phyloP scores from a whole-genome alignment of 2,329 filamentous ascomycete genomes.

The Cadophora malorum region DNA sequence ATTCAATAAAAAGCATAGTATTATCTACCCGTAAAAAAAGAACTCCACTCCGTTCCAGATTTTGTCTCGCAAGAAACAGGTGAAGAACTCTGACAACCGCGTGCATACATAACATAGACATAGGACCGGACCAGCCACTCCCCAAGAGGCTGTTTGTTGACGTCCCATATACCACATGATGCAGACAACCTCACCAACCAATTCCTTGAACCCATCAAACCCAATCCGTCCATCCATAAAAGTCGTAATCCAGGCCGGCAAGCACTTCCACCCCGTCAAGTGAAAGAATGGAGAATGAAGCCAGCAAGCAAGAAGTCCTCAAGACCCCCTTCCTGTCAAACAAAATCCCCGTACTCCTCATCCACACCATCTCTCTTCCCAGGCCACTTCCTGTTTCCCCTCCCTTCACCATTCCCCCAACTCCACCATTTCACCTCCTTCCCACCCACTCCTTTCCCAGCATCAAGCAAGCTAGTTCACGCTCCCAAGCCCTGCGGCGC shows the following conservation, averaged over 20 bases:
- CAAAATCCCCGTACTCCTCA: constrained; percentile 28
- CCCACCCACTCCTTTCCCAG: neutral
- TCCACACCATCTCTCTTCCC: constrained; percentile 25
- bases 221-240: constrained; percentile 2
- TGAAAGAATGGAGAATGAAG: neutral
- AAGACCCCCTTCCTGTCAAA: constrained; percentile 24
- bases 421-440: constrained; percentile 12
- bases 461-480: constrained; percentile 22
- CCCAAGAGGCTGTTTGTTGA: constrained; percentile 8
- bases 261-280: neutral
- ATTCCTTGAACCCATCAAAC: neutral
- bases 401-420: neutral
- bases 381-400: constrained; percentile 18
- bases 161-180: neutral
- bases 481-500: constrained; percentile 30
- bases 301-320: constrained; percentile 19
- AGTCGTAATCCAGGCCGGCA: constrained; percentile 11
- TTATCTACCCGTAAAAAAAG: neutral
- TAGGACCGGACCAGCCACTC: constrained; percentile 16
- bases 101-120: constrained; percentile 7
- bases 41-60: constrained; percentile 7
- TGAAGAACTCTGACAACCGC: neutral
- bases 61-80: neutral
- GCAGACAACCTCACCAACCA: neutral
- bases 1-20: neutral